These are phyloP conservation scores for Juncus inflexus DNA, from an alignment of 176 grass and related monocot genomes.

Conservation along the genomic window DNA sequence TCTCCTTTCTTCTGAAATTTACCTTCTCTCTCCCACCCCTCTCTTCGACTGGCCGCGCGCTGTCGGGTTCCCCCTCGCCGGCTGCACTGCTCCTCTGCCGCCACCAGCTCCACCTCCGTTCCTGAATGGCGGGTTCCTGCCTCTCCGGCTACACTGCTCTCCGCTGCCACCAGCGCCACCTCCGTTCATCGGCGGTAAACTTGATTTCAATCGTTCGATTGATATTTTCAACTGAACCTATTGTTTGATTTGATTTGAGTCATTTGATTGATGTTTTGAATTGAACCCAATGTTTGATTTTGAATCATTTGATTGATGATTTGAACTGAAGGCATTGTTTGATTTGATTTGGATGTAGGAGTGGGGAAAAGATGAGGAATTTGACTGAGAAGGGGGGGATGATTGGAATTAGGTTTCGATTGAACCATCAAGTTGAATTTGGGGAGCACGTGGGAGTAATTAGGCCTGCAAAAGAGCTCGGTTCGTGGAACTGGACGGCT, in stretches of 20 bases:
- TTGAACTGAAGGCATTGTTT: background rate
- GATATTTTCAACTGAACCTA: too few species aligned
- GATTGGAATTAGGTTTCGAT: conserved; percentile 41
- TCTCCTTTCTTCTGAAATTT: too few species aligned
- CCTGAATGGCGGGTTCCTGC: background rate
- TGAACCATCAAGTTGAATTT: conserved; percentile 82
- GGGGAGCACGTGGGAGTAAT: conserved; percentile 76
- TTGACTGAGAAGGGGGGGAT: conserved; percentile 21
- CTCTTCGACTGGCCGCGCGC: background rate
- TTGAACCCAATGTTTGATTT: too few species aligned
- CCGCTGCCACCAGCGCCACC: conserved; percentile 19
- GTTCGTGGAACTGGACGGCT: conserved; percentile 71
- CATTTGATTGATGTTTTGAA: too few species aligned
- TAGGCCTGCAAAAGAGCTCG: conserved; percentile 63
- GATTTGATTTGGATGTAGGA: conserved; percentile 37
- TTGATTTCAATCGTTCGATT: too few species aligned
- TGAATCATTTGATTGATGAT: background rate
- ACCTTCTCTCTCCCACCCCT: too few species aligned
- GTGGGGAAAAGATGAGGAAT: conserved; percentile 33
- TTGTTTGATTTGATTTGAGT: too few species aligned
- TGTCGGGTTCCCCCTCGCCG: background rate
- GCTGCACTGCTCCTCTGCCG: background rate
- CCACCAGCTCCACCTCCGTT: background rate
- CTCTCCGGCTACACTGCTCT: background rate
- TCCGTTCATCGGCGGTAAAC: conserved; percentile 28